Conservation (phyloP, 2,329 filamentous ascomycete species). For the Colletotrichum lentis region DNA sequence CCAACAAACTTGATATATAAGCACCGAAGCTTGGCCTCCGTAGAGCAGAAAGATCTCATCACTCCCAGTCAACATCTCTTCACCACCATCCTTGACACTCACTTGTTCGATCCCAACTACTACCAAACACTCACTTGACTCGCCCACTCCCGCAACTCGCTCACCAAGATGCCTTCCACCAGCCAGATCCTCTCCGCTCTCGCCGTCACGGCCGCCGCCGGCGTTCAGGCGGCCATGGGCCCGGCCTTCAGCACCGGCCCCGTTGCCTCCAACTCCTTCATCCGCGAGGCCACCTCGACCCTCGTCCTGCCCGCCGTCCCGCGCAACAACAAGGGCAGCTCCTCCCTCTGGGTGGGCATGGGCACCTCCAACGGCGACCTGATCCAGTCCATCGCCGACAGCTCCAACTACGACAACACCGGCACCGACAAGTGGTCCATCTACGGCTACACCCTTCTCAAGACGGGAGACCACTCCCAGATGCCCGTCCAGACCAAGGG, state of each 20-base stretch:
- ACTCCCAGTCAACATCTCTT: no score
- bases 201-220: constrained; percentile 20
- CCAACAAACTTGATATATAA: no score
- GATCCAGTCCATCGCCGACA: constrained; percentile 57
- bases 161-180: constrained; percentile 26
- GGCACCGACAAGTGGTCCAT: constrained; percentile 48
- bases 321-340: constrained; percentile 47
- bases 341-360: constrained; percentile 59
- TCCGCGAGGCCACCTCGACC: constrained; percentile 54
- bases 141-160: not conserved
- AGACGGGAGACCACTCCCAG: constrained; percentile 42
- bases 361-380: constrained; percentile 56
- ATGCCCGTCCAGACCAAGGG: constrained; percentile 30
- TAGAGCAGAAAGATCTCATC: no score
- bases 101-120: not conserved
- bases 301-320: constrained; percentile 52
- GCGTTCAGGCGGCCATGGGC: constrained; percentile 46
- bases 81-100: not conserved
- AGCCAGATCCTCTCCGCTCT: constrained; percentile 28
- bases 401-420: constrained; percentile 46
- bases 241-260: constrained; percentile 56
- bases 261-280: constrained; percentile 50
- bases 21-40: no score
- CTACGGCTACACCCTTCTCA: constrained; percentile 53
- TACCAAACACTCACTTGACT: not conserved